phyloP scores from a whole-genome alignment of 139 green algal species.

The Trebouxia sp. region DNA sequence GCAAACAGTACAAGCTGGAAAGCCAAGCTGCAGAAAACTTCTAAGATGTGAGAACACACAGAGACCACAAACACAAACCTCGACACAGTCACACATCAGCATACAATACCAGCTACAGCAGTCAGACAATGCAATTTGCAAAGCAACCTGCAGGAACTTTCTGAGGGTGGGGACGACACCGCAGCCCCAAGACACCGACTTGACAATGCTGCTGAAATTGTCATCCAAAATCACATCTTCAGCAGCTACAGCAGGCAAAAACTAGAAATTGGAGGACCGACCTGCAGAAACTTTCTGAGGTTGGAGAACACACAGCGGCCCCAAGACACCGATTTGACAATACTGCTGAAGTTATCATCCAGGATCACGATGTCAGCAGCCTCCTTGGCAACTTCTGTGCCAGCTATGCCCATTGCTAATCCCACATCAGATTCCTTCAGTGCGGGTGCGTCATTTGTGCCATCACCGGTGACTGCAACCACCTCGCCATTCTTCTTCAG shows the following conservation, averaged over 20 bases:
- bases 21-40: too few relatives aligned
- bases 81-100: too few relatives aligned
- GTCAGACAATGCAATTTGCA: not conserved
- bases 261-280: not conserved
- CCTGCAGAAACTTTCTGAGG: conserved; percentile 96
- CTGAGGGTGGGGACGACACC: conserved; percentile 97
- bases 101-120: too few relatives aligned
- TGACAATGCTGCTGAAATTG: conserved; percentile 98
- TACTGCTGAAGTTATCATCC: conserved; percentile 98
- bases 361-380: conserved; percentile 98
- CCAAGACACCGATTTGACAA: conserved; percentile 97
- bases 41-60: too few relatives aligned
- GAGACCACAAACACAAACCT: too few relatives aligned
- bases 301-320: conserved; percentile 95
- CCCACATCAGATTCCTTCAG: conserved; percentile 96
- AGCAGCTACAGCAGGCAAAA: too few relatives aligned
- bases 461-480: conserved; percentile 58
- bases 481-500: conserved; percentile 92
- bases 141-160: conserved; percentile 16
- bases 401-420: conserved; percentile 95
- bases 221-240: conserved; percentile 99
- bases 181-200: conserved; percentile 94
- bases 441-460: conserved; percentile 97
- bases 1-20: too few relatives aligned
- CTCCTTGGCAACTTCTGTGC: conserved; percentile 97